Conservation (phyloP, 2,329 filamentous ascomycete species). For the Trichoderma asperellum region DNA sequence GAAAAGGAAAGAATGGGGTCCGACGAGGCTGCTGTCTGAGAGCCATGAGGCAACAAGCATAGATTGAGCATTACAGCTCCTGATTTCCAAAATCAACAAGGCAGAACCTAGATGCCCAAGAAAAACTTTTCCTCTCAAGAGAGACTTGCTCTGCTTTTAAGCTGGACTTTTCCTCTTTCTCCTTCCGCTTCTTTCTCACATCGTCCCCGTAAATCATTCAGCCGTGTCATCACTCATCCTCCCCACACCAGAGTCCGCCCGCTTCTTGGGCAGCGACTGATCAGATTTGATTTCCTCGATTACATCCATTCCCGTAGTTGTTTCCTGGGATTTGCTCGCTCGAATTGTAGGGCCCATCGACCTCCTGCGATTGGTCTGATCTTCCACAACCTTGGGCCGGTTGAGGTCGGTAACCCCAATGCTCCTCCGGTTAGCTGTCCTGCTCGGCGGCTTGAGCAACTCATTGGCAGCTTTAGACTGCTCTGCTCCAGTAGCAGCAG, state of each 20-base stretch:
- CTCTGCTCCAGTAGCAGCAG: conserved; percentile 7
- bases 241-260: conserved; percentile 43
- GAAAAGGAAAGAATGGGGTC: neutral
- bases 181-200: neutral
- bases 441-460: conserved; percentile 42
- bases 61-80: neutral
- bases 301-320: neutral
- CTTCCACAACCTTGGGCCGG: conserved; percentile 36
- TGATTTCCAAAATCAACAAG: neutral
- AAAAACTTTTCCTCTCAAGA: neutral
- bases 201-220: conserved; percentile 28
- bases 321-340: neutral
- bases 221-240: conserved; percentile 39
- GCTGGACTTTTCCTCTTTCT: neutral
- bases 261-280: conserved; percentile 36
- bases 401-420: conserved; percentile 38
- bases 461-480: conserved; percentile 45
- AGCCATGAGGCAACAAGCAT: neutral
- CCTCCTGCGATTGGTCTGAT: conserved; percentile 36
- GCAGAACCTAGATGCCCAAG: neutral
- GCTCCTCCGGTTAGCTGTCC: conserved; percentile 39
- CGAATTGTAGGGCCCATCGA: conserved; percentile 37
- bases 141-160: neutral
- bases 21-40: neutral
- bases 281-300: conserved; percentile 26